phyloP scores from a whole-genome alignment of 148 eudicot species.

The Mesembryanthemum crystallinum region DNA sequence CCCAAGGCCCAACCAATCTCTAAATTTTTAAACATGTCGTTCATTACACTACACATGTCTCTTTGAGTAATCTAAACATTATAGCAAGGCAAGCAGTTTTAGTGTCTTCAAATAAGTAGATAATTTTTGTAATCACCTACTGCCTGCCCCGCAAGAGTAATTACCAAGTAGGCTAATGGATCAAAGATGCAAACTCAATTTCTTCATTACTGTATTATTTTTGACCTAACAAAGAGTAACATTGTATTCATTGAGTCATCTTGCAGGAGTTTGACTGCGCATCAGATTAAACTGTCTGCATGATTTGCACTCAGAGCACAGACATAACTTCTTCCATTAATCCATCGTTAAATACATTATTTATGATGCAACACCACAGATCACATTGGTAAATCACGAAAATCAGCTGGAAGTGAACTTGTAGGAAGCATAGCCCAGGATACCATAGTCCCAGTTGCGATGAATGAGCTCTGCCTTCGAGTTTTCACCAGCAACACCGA shows the following conservation, averaged over 20 bases:
- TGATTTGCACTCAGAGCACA: neutral
- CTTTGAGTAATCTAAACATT: too few relatives aligned
- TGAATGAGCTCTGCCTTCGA: slow-evolving; percentile 72
- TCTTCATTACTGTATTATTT: too few relatives aligned
- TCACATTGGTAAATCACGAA: too few relatives aligned
- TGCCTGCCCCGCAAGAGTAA: neutral
- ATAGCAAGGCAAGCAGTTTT: too few relatives aligned
- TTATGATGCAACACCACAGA: too few relatives aligned
- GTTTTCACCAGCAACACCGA: slow-evolving; percentile 68
- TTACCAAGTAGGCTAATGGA: too few relatives aligned
- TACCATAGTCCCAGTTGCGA: slow-evolving; percentile 59
- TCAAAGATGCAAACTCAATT: too few relatives aligned
- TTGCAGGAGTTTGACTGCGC: neutral
- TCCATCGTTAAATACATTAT: neutral
- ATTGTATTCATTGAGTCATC: neutral
- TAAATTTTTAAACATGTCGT: too few relatives aligned
- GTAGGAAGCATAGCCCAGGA: slow-evolving; percentile 77
- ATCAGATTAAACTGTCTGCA: neutral
- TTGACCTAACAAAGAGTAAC: neutral
- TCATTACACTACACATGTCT: too few relatives aligned
- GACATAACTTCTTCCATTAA: neutral
- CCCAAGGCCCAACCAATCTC: too few relatives aligned
- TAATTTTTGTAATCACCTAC: neutral
- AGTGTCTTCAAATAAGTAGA: too few relatives aligned
- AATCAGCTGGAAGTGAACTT: slow-evolving; percentile 38